These are phyloP conservation scores for Physaria fendleri DNA, from an alignment of 345 rosid species.

Conservation along the genomic window DNA sequence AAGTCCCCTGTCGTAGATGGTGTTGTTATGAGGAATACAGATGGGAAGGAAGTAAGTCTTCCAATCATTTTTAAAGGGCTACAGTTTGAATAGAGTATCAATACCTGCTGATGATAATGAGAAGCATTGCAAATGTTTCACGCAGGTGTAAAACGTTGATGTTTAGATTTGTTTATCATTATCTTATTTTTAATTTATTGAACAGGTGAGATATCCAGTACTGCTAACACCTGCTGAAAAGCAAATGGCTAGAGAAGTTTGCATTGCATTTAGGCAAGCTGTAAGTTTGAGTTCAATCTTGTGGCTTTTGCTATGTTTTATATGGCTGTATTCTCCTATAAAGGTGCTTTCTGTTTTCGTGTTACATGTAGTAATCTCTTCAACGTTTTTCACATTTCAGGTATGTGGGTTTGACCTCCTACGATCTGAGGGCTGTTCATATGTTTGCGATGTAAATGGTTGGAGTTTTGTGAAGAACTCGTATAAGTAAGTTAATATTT, in stretches of 20 bases:
- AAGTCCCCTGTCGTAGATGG: constrained; percentile 99
- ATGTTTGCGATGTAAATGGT: constrained; percentile 99
- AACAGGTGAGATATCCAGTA: constrained; percentile 87
- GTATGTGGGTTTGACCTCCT: constrained; percentile 99
- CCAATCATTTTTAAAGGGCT: neutral
- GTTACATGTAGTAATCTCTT: neutral
- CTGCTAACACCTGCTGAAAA: constrained; percentile 88
- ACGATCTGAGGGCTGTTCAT: constrained; percentile 94
- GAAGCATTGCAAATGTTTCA: neutral
- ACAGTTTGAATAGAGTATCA: neutral
- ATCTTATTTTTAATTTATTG: constrained; percentile 15
- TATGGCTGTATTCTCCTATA: neutral
- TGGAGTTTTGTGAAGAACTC: constrained; percentile 99
- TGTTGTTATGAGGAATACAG: constrained; percentile 95
- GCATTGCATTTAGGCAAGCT: constrained; percentile 92
- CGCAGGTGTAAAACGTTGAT: neutral
- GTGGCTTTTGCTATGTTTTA: constrained; percentile 8
- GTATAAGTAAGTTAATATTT: constrained; percentile 60
- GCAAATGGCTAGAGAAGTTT: constrained; percentile 98
- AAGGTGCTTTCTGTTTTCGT: neutral
- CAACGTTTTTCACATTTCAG: constrained; percentile 38
- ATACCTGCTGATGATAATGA: neutral
- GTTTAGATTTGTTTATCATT: neutral
- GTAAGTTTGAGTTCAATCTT: constrained; percentile 39
- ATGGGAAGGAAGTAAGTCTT: constrained; percentile 90